Percentiles rank a stretch among this genome's conserved stretches.
phyloP scores from a whole-genome alignment of 192 early-diverging fungal genomes.

The Gigaspora rosea region DNA sequence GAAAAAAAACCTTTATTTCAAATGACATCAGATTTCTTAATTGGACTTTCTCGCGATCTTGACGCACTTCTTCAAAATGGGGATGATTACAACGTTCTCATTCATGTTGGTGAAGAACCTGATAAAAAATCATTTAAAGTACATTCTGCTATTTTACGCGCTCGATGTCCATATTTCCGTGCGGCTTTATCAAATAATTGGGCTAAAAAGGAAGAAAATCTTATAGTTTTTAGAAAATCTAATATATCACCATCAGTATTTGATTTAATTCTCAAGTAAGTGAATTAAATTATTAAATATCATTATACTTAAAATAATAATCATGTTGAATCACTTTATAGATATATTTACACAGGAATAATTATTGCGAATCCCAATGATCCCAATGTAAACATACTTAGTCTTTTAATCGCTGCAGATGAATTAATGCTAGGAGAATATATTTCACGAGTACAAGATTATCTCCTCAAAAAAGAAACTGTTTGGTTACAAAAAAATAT shows the following conservation, averaged over 20 bases:
- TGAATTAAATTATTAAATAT: neutral
- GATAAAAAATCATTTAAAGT: constrained; percentile 3
- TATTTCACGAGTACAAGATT: neutral
- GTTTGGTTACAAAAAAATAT: constrained; percentile 25
- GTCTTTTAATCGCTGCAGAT: constrained; percentile 19
- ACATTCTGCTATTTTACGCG: constrained; percentile 27
- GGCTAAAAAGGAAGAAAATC: constrained; percentile 13
- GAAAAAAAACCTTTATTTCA: neutral
- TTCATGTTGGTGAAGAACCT: constrained; percentile 6
- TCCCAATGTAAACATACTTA: neutral
- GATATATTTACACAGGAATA: constrained; percentile 27
- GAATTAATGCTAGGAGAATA: constrained; percentile 17
- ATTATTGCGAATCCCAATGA: neutral
- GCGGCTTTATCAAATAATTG: constrained; percentile 8
- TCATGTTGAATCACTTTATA: neutral
- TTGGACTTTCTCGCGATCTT: constrained; percentile 7
- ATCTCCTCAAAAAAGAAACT: neutral
- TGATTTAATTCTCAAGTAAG: constrained; percentile 22
- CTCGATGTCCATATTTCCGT: constrained; percentile 20
- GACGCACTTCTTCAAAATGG: constrained; percentile 7
- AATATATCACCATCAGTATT: constrained; percentile 20
- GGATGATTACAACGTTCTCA: constrained; percentile 13
- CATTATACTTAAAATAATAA: neutral
- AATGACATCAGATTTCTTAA: constrained; percentile 2
- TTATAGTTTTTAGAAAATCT: constrained; percentile 15